These are phyloP conservation scores for Pichia thaimueangensis DNA, from an alignment of 805 yeast genomes.

Conservation along the genomic window DNA sequence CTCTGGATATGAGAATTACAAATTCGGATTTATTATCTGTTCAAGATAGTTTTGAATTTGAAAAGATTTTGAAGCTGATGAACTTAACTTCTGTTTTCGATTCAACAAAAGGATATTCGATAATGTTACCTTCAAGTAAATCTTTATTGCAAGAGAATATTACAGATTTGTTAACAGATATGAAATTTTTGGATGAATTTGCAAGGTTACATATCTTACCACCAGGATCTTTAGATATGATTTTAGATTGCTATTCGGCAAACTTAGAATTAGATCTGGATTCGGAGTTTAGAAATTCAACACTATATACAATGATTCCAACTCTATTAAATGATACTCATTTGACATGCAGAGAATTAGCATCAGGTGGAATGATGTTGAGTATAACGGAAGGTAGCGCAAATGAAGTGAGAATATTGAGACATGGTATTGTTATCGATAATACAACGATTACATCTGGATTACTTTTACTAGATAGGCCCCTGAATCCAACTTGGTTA, in stretches of 20 bases:
- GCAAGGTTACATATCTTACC: constrained; percentile 67
- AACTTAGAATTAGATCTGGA: constrained; percentile 8
- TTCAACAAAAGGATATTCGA: constrained; percentile 40
- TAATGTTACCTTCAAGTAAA: constrained; percentile 65
- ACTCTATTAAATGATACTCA: constrained; percentile 41
- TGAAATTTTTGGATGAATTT: constrained; percentile 40
- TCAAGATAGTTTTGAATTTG: constrained; percentile 43
- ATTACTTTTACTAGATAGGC: constrained; percentile 59
- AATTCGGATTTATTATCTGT: constrained; percentile 50
- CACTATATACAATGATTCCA: constrained; percentile 24
- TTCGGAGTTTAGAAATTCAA: background rate
- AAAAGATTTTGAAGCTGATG: constrained; percentile 37
- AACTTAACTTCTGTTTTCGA: constrained; percentile 39
- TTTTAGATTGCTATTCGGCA: constrained; percentile 41
- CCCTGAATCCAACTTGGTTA: constrained; percentile 61
- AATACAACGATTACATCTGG: constrained; percentile 31
- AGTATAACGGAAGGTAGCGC: constrained; percentile 43
- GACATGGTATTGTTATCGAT: constrained; percentile 54
- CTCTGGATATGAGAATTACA: constrained; percentile 47
- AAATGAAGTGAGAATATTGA: constrained; percentile 51
- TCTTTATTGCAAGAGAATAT: constrained; percentile 49
- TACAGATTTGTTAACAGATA: constrained; percentile 34
- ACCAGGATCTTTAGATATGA: constrained; percentile 39
- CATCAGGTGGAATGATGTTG: constrained; percentile 33
- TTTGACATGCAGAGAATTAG: constrained; percentile 37